These are phyloP conservation scores for Colletotrichum agaves DNA, from an alignment of 2,329 filamentous ascomycete genomes.

Conservation along the genomic window DNA sequence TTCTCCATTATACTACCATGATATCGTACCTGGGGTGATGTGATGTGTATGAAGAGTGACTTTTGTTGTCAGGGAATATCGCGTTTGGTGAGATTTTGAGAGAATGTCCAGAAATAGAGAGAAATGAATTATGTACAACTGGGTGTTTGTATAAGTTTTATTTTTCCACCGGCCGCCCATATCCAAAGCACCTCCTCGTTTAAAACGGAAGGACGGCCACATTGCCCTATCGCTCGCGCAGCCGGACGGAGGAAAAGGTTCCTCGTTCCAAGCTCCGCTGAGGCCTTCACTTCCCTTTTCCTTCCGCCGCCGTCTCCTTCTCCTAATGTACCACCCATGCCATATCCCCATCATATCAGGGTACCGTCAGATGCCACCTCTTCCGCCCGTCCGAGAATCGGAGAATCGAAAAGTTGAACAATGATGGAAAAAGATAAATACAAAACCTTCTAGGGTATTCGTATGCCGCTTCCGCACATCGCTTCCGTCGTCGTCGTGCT, in stretches of 20 bases:
- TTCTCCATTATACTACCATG: constrained; percentile 5
- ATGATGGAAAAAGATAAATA: background rate
- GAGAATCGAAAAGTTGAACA: constrained; percentile 7
- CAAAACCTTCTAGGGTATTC: constrained; percentile 30
- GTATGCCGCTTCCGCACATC: constrained; percentile 29
- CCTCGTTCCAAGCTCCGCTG: background rate
- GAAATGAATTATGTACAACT: constrained; percentile 36
- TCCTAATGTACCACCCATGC: no score
- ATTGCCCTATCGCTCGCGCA: constrained; percentile 15
- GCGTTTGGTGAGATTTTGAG: background rate
- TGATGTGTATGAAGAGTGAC: background rate
- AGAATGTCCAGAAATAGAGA: background rate
- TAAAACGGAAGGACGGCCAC: background rate
- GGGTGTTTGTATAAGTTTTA: constrained; percentile 5
- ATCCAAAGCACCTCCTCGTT: background rate
- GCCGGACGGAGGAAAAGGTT: background rate
- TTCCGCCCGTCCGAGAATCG: constrained; percentile 18
- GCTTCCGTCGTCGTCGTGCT: constrained; percentile 11
- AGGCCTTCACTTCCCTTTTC: background rate
- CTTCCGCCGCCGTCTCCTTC: background rate
- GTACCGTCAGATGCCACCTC: background rate
- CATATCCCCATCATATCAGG: background rate
- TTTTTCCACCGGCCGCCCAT: background rate
- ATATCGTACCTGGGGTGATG: constrained; percentile 5
- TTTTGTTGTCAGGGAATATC: background rate